Percentiles rank a stretch among this genome's conserved stretches.
Evolutionary conservation across 2,329 filamentous ascomycete genomes (phyloP).

Genomic region (Diaporthe citri): DNA sequence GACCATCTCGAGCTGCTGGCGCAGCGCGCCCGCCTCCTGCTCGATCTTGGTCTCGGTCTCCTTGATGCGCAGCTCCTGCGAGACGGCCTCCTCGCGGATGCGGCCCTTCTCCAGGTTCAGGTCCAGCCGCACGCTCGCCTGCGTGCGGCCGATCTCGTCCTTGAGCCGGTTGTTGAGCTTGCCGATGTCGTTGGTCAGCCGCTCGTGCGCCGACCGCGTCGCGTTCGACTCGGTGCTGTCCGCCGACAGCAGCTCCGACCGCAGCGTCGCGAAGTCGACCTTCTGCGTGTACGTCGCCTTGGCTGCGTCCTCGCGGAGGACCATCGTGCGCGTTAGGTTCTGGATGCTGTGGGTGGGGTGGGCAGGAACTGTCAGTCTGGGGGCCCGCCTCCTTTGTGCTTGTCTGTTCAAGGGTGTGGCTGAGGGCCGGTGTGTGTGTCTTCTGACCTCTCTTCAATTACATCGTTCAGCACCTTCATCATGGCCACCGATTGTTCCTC

Average conservation of each 20-base stretch:
- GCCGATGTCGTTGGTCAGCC: conserved; percentile 92
- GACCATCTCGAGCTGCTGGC: conserved; percentile 94
- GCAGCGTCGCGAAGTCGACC: conserved; percentile 97
- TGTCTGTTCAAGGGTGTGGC: neutral
- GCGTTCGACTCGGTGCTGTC: conserved; percentile 92
- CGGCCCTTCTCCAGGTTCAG: conserved; percentile 96
- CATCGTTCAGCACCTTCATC: conserved; percentile 97
- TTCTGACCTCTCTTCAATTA: conserved; percentile 88
- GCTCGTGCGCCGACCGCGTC: conserved; percentile 90
- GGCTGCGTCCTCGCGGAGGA: conserved; percentile 91
- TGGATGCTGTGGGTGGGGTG: conserved; percentile 76
- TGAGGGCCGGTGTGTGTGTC: conserved; percentile 20
- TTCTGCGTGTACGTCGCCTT: conserved; percentile 87
- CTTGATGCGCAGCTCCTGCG: conserved; percentile 97
- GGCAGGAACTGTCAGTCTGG: neutral
- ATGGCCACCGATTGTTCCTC: conserved; percentile 97
- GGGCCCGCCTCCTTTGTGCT: neutral
- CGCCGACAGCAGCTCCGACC: conserved; percentile 90
- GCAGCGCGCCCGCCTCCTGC: conserved; percentile 91
- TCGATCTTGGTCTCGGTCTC: conserved; percentile 99
- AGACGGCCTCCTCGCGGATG: conserved; percentile 95
- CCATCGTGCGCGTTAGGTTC: conserved; percentile 97
- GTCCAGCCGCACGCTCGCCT: conserved; percentile 92
- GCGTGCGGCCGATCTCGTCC: conserved; percentile 94
- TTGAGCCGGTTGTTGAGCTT: conserved; percentile 91